These are phyloP conservation scores for Eutrema japonicum DNA, from an alignment of 345 rosid genomes.

Conservation along the genomic window DNA sequence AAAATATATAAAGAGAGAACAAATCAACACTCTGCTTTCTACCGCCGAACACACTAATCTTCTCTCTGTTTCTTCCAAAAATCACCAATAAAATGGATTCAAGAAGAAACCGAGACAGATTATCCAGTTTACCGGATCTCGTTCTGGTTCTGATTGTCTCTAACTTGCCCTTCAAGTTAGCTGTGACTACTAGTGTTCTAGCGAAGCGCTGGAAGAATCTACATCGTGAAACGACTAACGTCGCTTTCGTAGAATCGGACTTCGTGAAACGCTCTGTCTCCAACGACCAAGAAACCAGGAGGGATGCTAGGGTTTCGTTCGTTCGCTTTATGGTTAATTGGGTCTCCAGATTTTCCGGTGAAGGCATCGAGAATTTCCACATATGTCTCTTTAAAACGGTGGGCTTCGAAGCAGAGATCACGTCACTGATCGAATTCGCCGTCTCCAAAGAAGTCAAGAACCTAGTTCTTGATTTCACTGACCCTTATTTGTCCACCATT, in stretches of 20 bases:
- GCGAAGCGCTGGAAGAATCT: neutral
- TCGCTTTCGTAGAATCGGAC: neutral
- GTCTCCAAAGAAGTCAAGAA: neutral
- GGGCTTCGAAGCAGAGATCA: slow-evolving; percentile 2
- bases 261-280: no score
- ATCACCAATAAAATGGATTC: neutral
- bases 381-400: slow-evolving; percentile 39
- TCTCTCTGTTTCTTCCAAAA: neutral
- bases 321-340: slow-evolving; percentile 13
- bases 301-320: slow-evolving; percentile 17
- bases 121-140: neutral
- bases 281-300: neutral
- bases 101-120: neutral
- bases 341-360: slow-evolving; percentile 3
- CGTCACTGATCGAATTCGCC: neutral
- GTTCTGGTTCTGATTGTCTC: neutral
- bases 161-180: neutral
- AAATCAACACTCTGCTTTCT: neutral
- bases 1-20: neutral
- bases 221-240: neutral
- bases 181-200: neutral
- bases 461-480: neutral
- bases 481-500: slow-evolving; percentile 18
- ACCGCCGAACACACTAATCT: neutral
- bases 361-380: slow-evolving; percentile 13